A percentile compares a stretch with the other conserved stretches of the same genome.
Conservation (phyloP, 163 green algal species). For the Dunaliella salina region DNA sequence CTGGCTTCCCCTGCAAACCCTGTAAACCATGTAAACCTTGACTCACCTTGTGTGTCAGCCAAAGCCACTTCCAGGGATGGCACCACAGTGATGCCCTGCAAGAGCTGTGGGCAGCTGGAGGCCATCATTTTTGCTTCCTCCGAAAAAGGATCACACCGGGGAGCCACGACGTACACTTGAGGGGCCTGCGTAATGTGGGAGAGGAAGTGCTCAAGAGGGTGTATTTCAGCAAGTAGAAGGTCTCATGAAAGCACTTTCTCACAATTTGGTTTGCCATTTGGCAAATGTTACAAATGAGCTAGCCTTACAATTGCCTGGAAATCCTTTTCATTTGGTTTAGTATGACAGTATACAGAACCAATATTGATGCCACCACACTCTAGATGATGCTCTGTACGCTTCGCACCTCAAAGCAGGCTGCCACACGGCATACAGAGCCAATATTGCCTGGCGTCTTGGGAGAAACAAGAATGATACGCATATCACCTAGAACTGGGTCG, state of each 20-base stretch:
- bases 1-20: too few relatives aligned
- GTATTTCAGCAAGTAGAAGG: too few relatives aligned
- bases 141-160: neutral
- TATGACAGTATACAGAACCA: too few relatives aligned
- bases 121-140: neutral
- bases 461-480: conserved; percentile 34
- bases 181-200: neutral
- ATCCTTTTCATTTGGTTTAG: too few relatives aligned
- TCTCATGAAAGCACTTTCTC: too few relatives aligned
- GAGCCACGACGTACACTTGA: neutral
- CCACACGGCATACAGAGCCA: conserved; percentile 29
- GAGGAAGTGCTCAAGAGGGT: neutral
- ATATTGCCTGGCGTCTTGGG: conserved; percentile 45
- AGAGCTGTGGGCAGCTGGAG: neutral
- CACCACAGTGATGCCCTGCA: neutral
- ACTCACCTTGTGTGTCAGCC: conserved; percentile 3
- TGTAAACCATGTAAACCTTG: too few relatives aligned
- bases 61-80: neutral
- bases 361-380: too few relatives aligned
- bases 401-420: conserved; percentile 40
- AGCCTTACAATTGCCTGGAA: too few relatives aligned
- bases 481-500: neutral
- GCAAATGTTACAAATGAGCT: too few relatives aligned
- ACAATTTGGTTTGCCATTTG: too few relatives aligned
- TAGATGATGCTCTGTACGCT: too few relatives aligned